A percentile compares a stretch with the other conserved stretches of the same genome.
phyloP scores from a whole-genome alignment of 2,329 filamentous ascomycete species.

The Apiospora malaysiana region DNA sequence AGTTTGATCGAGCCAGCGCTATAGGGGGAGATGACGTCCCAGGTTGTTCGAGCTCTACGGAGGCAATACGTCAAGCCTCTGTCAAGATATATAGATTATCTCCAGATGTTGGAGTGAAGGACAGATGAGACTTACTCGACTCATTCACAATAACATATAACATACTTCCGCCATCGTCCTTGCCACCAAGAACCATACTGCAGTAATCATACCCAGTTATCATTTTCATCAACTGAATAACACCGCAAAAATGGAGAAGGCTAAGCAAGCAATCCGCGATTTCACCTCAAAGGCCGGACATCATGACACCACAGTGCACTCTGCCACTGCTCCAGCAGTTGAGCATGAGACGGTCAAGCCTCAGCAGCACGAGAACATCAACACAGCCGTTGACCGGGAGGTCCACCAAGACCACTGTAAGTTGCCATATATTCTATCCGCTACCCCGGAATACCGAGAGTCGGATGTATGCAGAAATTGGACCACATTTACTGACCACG shows the following conservation, averaged over 20 bases:
- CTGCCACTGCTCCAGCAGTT: constrained; percentile 59
- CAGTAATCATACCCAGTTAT: constrained; percentile 16
- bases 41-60: not conserved
- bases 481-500: not conserved
- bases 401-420: constrained; percentile 70
- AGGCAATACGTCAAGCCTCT: constrained; percentile 7
- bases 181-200: not conserved
- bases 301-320: constrained; percentile 73
- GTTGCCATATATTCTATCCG: not conserved
- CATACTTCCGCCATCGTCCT: constrained; percentile 4
- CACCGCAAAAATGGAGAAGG: constrained; percentile 62
- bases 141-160: constrained; percentile 2
- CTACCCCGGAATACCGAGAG: not conserved
- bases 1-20: not conserved
- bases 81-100: not conserved
- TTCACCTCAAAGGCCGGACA: constrained; percentile 68
- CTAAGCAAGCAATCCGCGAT: constrained; percentile 65
- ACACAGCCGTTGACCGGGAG: constrained; percentile 69
- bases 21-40: not conserved
- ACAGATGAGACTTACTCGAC: not conserved
- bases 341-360: constrained; percentile 65
- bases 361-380: constrained; percentile 65
- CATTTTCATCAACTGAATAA: not conserved
- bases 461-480: not conserved
- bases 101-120: not conserved